These are phyloP conservation scores for Ceratobasidium sp. DNA, from an alignment of 1,284 basidiomycete species.

Conservation along the genomic window DNA sequence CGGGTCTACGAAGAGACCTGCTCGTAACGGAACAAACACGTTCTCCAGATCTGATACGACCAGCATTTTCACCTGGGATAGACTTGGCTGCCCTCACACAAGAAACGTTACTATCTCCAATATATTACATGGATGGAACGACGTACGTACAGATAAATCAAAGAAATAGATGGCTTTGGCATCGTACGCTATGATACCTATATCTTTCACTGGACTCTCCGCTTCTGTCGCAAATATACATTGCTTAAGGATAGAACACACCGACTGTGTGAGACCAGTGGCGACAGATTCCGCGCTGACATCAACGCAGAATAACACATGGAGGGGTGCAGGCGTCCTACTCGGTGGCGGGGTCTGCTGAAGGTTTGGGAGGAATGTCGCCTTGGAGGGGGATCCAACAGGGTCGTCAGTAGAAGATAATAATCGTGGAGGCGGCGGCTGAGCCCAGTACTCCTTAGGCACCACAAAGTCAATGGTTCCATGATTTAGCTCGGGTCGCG, in stretches of 20 bases:
- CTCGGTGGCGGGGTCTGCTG: conserved; percentile 56
- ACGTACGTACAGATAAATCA: conserved; percentile 79
- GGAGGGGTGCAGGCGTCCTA: conserved; percentile 74
- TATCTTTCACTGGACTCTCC: conserved; percentile 15
- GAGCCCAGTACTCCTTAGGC: conserved; percentile 88
- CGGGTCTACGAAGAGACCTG: conserved; percentile 85
- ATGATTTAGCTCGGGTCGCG: conserved; percentile 87
- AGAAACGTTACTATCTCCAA: conserved; percentile 47
- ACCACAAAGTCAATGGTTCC: conserved; percentile 95
- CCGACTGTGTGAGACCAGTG: conserved; percentile 67
- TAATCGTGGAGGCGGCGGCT: conserved; percentile 68
- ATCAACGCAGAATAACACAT: conserved; percentile 91
- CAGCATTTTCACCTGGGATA: conserved; percentile 76
- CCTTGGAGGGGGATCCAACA: conserved; percentile 59
- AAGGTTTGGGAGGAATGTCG: conserved; percentile 30
- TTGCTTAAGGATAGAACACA: conserved; percentile 25
- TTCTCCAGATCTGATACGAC: conserved; percentile 92
- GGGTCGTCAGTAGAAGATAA: conserved; percentile 56
- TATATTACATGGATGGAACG: conserved; percentile 43
- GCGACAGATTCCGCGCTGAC: conserved; percentile 78
- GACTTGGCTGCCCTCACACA: conserved; percentile 60
- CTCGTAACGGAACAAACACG: conserved; percentile 84
- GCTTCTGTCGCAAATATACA: conserved; percentile 29
- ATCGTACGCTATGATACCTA: conserved; percentile 83
- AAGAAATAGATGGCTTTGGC: conserved; percentile 83